Evolutionary conservation across 2,329 filamentous ascomycete species (phyloP).

Genomic region (Colletotrichum chrysophilum): DNA sequence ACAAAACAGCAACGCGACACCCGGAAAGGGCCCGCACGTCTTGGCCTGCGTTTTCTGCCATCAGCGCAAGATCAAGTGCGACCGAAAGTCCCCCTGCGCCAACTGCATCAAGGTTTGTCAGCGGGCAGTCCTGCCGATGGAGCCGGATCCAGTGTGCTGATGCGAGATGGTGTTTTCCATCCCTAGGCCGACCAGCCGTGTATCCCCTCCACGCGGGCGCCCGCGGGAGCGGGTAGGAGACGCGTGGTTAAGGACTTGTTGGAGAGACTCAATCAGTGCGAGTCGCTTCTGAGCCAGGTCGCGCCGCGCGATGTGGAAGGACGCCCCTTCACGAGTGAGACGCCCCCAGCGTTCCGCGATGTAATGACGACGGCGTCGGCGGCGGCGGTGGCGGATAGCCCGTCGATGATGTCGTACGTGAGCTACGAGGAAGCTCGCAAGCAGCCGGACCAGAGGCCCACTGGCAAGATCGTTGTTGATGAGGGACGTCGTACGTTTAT

Average conservation of each 20-base stretch:
- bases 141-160: slow-evolving; percentile 47
- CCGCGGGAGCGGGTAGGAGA: neutral
- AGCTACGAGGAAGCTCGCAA: slow-evolving; percentile 13
- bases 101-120: slow-evolving; percentile 44
- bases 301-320: slow-evolving; percentile 1
- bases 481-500: slow-evolving; percentile 61
- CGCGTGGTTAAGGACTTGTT: slow-evolving; percentile 4
- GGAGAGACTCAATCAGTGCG: slow-evolving; percentile 9
- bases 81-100: slow-evolving; percentile 60
- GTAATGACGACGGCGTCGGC: neutral
- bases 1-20: neutral
- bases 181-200: slow-evolving; percentile 16
- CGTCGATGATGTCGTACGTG: neutral
- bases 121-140: neutral
- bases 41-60: slow-evolving; percentile 60
- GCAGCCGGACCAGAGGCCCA: neutral
- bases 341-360: neutral
- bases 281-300: slow-evolving; percentile 5
- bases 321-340: neutral
- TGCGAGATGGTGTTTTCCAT: slow-evolving; percentile 43
- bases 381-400: neutral
- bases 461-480: slow-evolving; percentile 58
- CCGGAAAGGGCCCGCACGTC: neutral
- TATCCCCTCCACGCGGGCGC: slow-evolving; percentile 6
- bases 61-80: slow-evolving; percentile 67